These are phyloP conservation scores for Berberis thunbergii DNA, from an alignment of 164 flowering plant species.

Conservation along the genomic window DNA sequence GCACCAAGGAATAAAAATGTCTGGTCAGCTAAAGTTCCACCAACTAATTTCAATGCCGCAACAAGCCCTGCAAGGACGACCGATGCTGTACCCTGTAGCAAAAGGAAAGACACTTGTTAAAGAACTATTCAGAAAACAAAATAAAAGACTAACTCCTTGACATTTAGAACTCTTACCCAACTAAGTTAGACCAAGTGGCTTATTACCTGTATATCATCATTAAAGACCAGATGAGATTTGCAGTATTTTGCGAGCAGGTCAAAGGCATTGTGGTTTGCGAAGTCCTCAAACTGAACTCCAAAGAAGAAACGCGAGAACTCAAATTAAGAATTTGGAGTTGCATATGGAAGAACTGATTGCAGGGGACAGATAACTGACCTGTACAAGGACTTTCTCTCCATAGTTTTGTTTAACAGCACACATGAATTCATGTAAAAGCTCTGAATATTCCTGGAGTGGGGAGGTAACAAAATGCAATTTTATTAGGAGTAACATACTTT, in stretches of 20 bases:
- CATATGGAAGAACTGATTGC: not conserved
- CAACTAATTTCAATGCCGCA: constrained; percentile 53
- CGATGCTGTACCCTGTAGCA: constrained; percentile 77
- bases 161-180: too few relatives aligned
- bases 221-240: constrained; percentile 74
- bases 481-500: too few relatives aligned
- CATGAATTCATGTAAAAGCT: constrained; percentile 83
- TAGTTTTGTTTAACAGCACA: constrained; percentile 76
- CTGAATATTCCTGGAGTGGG: constrained; percentile 55
- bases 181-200: too few relatives aligned
- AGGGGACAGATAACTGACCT: constrained; percentile 32
- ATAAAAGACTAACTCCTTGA: not conserved
- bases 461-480: too few relatives aligned
- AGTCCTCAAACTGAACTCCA: constrained; percentile 95
- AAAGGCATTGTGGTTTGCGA: constrained; percentile 90
- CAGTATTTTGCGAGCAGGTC: constrained; percentile 62
- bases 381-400: constrained; percentile 83
- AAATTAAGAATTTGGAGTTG: not conserved
- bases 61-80: constrained; percentile 89
- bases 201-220: constrained; percentile 90
- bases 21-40: constrained; percentile 68
- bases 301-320: not conserved
- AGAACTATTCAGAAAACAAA: not conserved
- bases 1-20: constrained; percentile 90
- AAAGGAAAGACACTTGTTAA: constrained; percentile 2